These are phyloP conservation scores for Sporobolomyces phaffii DNA, from an alignment of 768 basidiomycete species.

Conservation along the genomic window DNA sequence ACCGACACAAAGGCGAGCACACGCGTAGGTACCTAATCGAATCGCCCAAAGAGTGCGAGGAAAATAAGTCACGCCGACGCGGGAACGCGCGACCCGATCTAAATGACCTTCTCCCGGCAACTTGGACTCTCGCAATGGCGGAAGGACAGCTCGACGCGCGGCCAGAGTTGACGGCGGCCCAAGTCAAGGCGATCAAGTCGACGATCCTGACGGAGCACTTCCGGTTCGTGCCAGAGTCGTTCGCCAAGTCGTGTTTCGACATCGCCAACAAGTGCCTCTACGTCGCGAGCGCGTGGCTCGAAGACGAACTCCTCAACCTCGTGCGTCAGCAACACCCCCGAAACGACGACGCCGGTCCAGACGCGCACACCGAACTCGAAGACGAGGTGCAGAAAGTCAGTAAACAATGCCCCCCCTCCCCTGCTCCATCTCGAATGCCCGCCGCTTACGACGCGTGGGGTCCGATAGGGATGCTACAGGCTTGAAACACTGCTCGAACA, in stretches of 20 bases:
- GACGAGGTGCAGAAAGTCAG: conserved; percentile 35
- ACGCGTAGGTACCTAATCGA: too few relatives aligned
- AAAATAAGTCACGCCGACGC: too few relatives aligned
- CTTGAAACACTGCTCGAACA: conserved; percentile 42
- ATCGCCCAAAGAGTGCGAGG: too few relatives aligned
- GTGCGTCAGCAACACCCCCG: conserved; percentile 25
- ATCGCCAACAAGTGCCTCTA: conserved; percentile 40
- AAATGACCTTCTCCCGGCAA: too few relatives aligned
- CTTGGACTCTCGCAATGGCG: too few relatives aligned
- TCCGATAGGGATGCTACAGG: conserved; percentile 34
- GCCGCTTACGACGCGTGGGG: neutral
- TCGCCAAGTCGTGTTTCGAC: conserved; percentile 41
- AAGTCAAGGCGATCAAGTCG: conserved; percentile 17
- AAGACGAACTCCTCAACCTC: neutral
- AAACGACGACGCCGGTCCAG: conserved; percentile 1
- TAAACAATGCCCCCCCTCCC: neutral
- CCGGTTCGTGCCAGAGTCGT: conserved; percentile 37
- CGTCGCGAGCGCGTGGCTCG: conserved; percentile 9
- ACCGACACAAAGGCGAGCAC: too few relatives aligned
- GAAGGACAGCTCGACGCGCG: too few relatives aligned
- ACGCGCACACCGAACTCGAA: conserved; percentile 10
- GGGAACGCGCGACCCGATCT: too few relatives aligned
- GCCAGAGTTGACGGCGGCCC: neutral
- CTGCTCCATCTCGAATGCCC: neutral
- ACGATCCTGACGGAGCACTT: conserved; percentile 38